phyloP scores from a whole-genome alignment of 2,329 filamentous ascomycete genomes.

The Colletotrichum godetiae region DNA sequence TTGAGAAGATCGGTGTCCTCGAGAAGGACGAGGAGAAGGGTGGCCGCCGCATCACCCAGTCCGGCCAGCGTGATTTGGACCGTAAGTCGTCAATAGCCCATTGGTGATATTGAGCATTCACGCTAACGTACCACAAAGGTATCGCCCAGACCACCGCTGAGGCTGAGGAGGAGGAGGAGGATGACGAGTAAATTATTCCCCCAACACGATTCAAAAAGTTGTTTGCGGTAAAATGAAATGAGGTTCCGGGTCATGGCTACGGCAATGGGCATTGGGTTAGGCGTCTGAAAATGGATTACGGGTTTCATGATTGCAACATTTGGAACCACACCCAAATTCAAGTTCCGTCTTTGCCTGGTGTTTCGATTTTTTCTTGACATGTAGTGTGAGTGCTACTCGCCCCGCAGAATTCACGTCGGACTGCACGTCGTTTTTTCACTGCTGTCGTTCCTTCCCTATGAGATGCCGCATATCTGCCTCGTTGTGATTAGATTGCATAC shows the following conservation, averaged over 20 bases:
- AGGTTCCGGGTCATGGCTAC: constrained; percentile 26
- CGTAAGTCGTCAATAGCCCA: constrained; percentile 55
- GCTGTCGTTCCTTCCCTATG: background rate
- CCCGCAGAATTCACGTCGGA: background rate
- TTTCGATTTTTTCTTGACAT: background rate
- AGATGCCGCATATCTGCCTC: background rate
- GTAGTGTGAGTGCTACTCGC: background rate
- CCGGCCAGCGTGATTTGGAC: constrained; percentile 99
- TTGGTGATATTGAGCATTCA: background rate
- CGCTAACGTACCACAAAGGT: constrained; percentile 49
- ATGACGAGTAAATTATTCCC: constrained; percentile 68
- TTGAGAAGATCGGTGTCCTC: constrained; percentile 99
- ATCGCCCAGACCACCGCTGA: constrained; percentile 85
- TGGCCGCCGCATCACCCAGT: constrained; percentile 97
- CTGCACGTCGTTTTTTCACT: background rate
- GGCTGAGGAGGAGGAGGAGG: constrained; percentile 75
- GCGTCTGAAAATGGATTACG: constrained; percentile 35
- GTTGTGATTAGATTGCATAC: too few relatives aligned
- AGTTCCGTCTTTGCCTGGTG: constrained; percentile 24
- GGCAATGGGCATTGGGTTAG: constrained; percentile 30
- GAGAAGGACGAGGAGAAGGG: constrained; percentile 99
- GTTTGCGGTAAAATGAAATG: constrained; percentile 22
- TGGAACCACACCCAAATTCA: constrained; percentile 25
- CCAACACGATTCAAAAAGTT: background rate
- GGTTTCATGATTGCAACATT: constrained; percentile 29